Evolutionary conservation across 2,329 filamentous ascomycete genomes (phyloP).

Genomic region (Fusarium compactum): DNA sequence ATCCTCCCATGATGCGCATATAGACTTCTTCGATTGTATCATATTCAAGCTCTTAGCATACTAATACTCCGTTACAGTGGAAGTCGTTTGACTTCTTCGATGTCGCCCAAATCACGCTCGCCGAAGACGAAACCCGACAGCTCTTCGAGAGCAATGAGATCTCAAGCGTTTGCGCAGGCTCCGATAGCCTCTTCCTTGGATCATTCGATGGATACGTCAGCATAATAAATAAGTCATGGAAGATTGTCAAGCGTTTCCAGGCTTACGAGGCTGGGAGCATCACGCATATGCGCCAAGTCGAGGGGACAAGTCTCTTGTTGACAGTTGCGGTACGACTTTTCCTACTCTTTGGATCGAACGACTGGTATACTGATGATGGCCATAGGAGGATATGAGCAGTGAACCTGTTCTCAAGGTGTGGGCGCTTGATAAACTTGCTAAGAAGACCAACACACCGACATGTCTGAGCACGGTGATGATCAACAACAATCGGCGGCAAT

Average conservation of each 20-base stretch:
- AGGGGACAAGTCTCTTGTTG: conserved; percentile 86
- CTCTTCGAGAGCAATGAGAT: conserved; percentile 87
- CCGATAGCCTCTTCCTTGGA: conserved; percentile 89
- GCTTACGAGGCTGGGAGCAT: conserved; percentile 85
- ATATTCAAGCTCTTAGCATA: background rate
- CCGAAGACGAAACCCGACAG: conserved; percentile 81
- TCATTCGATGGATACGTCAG: conserved; percentile 87
- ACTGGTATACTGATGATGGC: conserved; percentile 9
- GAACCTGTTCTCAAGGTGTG: conserved; percentile 97
- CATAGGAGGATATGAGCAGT: conserved; percentile 83
- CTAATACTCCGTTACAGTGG: conserved; percentile 71
- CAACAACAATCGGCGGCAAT: conserved; percentile 90
- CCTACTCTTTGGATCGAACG: background rate
- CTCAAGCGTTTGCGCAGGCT: conserved; percentile 85
- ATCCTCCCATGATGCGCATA: background rate
- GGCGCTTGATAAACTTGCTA: conserved; percentile 93
- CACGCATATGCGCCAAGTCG: conserved; percentile 92
- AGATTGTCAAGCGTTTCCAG: conserved; percentile 85
- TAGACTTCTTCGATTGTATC: fast-evolving
- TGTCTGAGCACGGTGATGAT: conserved; percentile 89
- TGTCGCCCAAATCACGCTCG: conserved; percentile 83
- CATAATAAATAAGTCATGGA: conserved; percentile 89
- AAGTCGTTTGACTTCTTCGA: conserved; percentile 99
- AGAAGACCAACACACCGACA: conserved; percentile 89
- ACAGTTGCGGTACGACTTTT: conserved; percentile 71